A percentile compares a stretch with the other conserved stretches of the same genome.
Conservation (phyloP, 345 rosid species). For the Syzygium aqueum region DNA sequence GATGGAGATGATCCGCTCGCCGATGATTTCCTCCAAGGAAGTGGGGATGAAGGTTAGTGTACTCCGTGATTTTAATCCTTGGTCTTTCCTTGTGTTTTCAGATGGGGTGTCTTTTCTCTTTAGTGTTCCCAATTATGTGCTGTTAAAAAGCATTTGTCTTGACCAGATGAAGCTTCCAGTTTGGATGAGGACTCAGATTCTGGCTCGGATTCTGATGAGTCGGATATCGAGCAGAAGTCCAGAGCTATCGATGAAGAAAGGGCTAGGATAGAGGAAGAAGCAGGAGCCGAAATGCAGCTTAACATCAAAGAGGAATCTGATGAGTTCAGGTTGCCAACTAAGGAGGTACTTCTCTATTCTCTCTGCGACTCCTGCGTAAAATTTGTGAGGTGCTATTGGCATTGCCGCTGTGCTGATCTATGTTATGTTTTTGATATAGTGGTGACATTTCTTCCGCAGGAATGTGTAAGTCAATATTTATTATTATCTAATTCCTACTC, state of each 20-base stretch:
- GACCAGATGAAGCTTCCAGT: constrained; percentile 17
- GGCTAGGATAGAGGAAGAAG: constrained; percentile 39
- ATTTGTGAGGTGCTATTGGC: not conserved
- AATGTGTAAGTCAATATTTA: not conserved
- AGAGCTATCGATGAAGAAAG: constrained; percentile 34
- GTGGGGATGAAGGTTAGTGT: constrained; percentile 35
- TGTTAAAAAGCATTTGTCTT: not conserved
- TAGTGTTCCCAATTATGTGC: not conserved
- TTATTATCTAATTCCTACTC: not conserved
- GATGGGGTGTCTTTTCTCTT: not conserved
- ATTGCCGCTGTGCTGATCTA: not conserved
- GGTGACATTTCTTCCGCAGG: not conserved
- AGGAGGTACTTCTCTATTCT: constrained; percentile 38
- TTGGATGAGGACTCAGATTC: constrained; percentile 18
- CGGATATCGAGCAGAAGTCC: constrained; percentile 45
- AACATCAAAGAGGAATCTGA: constrained; percentile 58
- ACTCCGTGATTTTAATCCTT: not conserved
- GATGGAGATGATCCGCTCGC: constrained; percentile 53
- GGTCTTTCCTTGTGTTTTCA: not conserved
- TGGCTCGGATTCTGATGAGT: constrained; percentile 49
- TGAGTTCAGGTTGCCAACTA: constrained; percentile 74
- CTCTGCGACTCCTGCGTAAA: not conserved
- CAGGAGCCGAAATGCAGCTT: constrained; percentile 42
- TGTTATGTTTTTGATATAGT: not conserved
- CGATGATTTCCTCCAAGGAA: constrained; percentile 49